Percentiles rank a stretch among this genome's conserved stretches.
phyloP scores from a whole-genome alignment of 1,139 yeast species.

The Yamadazyma triangularis region DNA sequence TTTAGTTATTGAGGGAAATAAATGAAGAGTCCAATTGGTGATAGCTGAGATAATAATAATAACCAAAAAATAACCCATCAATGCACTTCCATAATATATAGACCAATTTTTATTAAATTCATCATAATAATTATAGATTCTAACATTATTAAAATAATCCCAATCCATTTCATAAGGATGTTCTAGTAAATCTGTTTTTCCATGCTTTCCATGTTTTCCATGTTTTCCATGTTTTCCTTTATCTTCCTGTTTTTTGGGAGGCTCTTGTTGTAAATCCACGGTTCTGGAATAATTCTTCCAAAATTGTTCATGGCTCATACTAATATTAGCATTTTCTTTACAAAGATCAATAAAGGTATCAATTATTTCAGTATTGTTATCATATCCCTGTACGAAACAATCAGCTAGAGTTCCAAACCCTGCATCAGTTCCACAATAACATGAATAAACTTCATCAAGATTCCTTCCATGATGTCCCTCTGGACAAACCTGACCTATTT shows the following conservation, averaged over 20 bases:
- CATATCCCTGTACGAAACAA: conserved; percentile 16
- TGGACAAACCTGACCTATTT: neutral
- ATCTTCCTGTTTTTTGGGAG: too few species aligned
- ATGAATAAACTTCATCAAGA: conserved; percentile 4
- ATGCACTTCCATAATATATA: conserved; percentile 44
- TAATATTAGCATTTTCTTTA: conserved; percentile 4
- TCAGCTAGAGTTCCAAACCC: conserved; percentile 18
- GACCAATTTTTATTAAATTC: conserved; percentile 17
- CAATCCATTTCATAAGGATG: conserved; percentile 11
- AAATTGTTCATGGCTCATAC: conserved; percentile 5
- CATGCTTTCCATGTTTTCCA: too few species aligned
- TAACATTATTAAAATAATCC: conserved; percentile 4
- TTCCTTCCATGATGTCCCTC: neutral
- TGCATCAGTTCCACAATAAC: conserved; percentile 14
- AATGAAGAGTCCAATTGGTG: conserved; percentile 39
- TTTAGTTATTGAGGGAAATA: conserved; percentile 23
- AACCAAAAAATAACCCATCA: conserved; percentile 46
- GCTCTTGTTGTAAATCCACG: conserved; percentile 5
- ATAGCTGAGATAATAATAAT: conserved; percentile 38
- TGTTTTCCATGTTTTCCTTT: too few species aligned
- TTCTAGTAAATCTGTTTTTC: conserved; percentile 5
- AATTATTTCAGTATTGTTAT: conserved; percentile 11
- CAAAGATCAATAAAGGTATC: conserved; percentile 13
- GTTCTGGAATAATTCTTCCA: conserved; percentile 10
- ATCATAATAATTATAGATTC: conserved; percentile 2